Evolutionary conservation across 1,284 basidiomycete species (phyloP), one percentile per base, ranked within the genome.

Genomic region (Flammula alnicola): DNA sequence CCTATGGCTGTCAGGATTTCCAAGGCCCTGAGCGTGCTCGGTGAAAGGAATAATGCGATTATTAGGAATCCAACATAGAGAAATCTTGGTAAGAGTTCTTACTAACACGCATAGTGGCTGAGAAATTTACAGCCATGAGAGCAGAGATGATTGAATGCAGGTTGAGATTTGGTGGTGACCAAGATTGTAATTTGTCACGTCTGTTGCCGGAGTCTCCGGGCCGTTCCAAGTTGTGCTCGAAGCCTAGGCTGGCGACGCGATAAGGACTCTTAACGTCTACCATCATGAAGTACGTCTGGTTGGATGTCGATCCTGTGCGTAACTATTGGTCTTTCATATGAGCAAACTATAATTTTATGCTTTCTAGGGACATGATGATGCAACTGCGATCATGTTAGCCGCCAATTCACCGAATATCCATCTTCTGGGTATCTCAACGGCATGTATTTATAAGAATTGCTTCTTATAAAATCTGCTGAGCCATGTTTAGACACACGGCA

Each of bases 341-440:
- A 9, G 22, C n/a, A 5, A 14, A 4, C 14, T 19, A 6, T 23
- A 5, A 22, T 5, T 12, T 4, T 23, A 30, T 19, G 14, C 17
- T 23, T 14, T 32, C 36, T 53, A 91, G 88, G 91, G 91, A 10
- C 91, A 94, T 59, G 91, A 93, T 60, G 91, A 93, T 71, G 91
- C 88, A 4, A 84, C 83, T 4, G 90, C 90, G 2, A 84, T 94
- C 48, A 69, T 93, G 61, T 71, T 93, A 12, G 89, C 89, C 1
- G 63, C 87, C 2, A 81, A 91, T 58, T 74, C 76, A 10, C 73
- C 78, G 1, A 76, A 83, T 49, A 76, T 93, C 46, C 67, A 77
- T 26, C 77, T 93, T 11, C 67, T 92, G 3, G 91, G 91, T 0
- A 71, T 94, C n/a, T 93, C 90, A 1, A 90, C 89, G 17, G 91